phyloP scores from a whole-genome alignment of 2,329 filamentous ascomycete genomes.

The Phialophora tarda region DNA sequence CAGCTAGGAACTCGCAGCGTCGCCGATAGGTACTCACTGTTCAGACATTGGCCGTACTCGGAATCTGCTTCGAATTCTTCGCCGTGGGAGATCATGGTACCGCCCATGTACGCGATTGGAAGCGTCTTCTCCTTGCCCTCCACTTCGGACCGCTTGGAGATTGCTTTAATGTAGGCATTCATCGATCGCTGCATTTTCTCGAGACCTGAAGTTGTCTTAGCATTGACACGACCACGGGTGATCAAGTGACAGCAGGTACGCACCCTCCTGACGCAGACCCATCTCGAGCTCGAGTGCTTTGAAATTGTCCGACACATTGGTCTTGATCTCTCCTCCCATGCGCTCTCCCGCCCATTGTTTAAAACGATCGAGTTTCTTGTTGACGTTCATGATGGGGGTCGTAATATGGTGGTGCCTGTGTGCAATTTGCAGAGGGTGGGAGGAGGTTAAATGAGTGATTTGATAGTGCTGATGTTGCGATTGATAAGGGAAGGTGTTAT shows the following conservation, averaged over 20 bases:
- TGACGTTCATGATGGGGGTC: conserved; percentile 63
- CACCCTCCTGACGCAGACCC: conserved; percentile 84
- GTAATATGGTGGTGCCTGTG: neutral
- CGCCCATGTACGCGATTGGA: conserved; percentile 78
- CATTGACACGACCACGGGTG: neutral
- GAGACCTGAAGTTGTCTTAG: conserved; percentile 67
- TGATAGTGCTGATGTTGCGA: conserved; percentile 18
- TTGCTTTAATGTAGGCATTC: conserved; percentile 83
- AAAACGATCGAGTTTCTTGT: conserved; percentile 92
- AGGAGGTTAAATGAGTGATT: conserved; percentile 11
- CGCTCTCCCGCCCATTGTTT: conserved; percentile 98
- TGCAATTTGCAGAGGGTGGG: neutral
- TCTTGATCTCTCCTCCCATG: conserved; percentile 91
- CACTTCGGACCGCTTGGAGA: conserved; percentile 80
- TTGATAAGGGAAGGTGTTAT: conserved; percentile 19
- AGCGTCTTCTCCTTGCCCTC: conserved; percentile 88
- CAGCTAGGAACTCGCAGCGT: neutral
- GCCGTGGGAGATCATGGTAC: conserved; percentile 84
- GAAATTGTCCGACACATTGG: conserved; percentile 86
- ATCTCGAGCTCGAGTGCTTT: conserved; percentile 89
- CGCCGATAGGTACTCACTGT: conserved; percentile 57
- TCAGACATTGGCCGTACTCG: conserved; percentile 86
- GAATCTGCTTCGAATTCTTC: conserved; percentile 92
- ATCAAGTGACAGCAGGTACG: neutral
- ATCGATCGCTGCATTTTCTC: conserved; percentile 87